phyloP scores from a whole-genome alignment of 2,329 filamentous ascomycete species.

The Aspergillus novofumigatus region DNA sequence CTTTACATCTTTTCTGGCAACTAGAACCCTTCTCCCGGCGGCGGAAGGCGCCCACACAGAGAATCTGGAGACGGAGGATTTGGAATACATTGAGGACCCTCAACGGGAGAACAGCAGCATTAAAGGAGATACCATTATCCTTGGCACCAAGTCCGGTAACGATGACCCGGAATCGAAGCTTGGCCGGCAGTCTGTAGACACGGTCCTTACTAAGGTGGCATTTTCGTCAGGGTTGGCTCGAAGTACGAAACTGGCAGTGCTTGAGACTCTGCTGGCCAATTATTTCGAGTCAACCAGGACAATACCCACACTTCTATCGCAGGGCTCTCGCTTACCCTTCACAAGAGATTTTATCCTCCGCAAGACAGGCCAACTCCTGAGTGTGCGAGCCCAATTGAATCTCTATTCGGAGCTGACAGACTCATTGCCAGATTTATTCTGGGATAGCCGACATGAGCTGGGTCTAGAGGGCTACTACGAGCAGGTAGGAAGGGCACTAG shows the following conservation, averaged over 20 bases:
- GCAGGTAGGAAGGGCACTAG: constrained; percentile 81
- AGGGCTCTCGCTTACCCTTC: constrained; percentile 60
- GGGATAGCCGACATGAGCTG: constrained; percentile 85
- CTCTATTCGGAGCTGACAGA: constrained; percentile 96
- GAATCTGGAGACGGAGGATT: constrained; percentile 77
- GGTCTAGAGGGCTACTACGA: constrained; percentile 94
- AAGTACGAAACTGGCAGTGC: constrained; percentile 86
- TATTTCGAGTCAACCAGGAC: constrained; percentile 84
- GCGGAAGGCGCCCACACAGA: constrained; percentile 70
- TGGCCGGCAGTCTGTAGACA: constrained; percentile 47
- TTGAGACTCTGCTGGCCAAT: constrained; percentile 74
- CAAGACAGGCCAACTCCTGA: constrained; percentile 89
- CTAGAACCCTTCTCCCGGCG: constrained; percentile 68
- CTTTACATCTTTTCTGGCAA: constrained; percentile 65
- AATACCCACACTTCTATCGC: constrained; percentile 74
- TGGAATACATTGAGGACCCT: constrained; percentile 78
- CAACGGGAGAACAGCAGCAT: constrained; percentile 70
- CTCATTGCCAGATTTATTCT: constrained; percentile 91
- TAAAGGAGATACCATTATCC: constrained; percentile 79
- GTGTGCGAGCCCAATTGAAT: constrained; percentile 86
- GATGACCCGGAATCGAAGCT: constrained; percentile 18
- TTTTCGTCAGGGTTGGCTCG: constrained; percentile 92
- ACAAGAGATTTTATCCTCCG: constrained; percentile 76
- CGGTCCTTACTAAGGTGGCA: constrained; percentile 85
- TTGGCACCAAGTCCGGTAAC: constrained; percentile 64